phyloP scores from a whole-genome alignment of 257 asterid species.

The Misopates orontium region DNA sequence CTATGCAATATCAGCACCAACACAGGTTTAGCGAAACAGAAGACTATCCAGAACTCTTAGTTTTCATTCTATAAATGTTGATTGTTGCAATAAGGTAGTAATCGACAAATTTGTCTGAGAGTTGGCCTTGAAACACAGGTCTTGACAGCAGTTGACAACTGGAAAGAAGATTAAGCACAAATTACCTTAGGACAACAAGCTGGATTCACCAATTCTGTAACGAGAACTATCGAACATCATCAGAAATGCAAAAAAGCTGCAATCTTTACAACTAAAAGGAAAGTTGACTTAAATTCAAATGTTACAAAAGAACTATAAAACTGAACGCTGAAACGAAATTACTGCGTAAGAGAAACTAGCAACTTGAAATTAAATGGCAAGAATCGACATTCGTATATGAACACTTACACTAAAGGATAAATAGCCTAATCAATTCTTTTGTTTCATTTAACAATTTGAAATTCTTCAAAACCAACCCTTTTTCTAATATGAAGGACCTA shows the following conservation, averaged over 20 bases:
- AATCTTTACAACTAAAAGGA: slow-evolving; percentile 6
- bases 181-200: slow-evolving; percentile 11
- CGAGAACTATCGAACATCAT: slow-evolving; percentile 14
- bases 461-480: no score
- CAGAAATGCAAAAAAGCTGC: slow-evolving; percentile 3
- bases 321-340: neutral
- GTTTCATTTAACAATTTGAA: no score
- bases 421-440: no score
- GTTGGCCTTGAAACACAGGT: neutral
- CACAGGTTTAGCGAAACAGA: no score
- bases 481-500: no score
- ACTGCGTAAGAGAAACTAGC: no score
- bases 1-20: slow-evolving; percentile 29
- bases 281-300: neutral
- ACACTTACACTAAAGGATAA: no score
- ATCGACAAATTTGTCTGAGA: neutral
- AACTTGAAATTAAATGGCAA: no score
- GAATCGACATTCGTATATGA: no score
- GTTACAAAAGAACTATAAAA: neutral
- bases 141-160: neutral
- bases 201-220: slow-evolving; percentile 12
- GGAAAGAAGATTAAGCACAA: slow-evolving; percentile 5
- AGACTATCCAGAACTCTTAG: slow-evolving; percentile 18
- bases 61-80: slow-evolving; percentile 8
- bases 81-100: slow-evolving; percentile 1